Conservation (phyloP, 1,284 basidiomycete species). For the Athelia psychrophila region DNA sequence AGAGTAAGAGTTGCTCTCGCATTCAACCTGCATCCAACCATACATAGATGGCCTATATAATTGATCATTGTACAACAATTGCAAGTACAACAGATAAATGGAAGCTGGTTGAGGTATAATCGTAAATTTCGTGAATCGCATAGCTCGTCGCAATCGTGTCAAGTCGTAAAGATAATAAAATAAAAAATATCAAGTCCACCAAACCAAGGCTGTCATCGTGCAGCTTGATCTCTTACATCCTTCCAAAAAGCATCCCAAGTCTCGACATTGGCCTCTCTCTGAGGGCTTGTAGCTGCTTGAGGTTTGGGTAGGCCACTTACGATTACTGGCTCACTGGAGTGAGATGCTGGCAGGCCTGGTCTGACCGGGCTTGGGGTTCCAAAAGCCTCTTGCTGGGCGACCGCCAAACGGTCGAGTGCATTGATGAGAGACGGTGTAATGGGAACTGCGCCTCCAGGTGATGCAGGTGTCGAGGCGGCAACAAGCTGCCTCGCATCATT, state of each 20-base stretch:
- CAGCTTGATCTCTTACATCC: conserved; percentile 37
- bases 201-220: neutral
- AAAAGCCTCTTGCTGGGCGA: conserved; percentile 52
- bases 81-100: too few relatives aligned
- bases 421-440: conserved; percentile 61
- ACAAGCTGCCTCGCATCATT: conserved; percentile 6
- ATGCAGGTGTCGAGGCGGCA: neutral
- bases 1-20: too few relatives aligned
- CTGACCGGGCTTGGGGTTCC: conserved; percentile 12
- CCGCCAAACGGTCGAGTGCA: conserved; percentile 52
- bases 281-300: conserved; percentile 7
- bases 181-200: neutral
- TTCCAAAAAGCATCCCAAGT: conserved; percentile 51
- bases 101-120: neutral
- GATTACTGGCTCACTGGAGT: conserved; percentile 10
- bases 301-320: conserved; percentile 4
- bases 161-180: neutral
- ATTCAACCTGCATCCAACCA: too few relatives aligned
- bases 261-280: conserved; percentile 14
- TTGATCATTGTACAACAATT: too few relatives aligned
- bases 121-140: neutral
- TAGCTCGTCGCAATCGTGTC: neutral
- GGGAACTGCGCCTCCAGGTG: conserved; percentile 40
- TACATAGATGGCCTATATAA: too few relatives aligned
- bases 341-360: conserved; percentile 7